Conservation (phyloP, 2,329 filamentous ascomycete species). For the Diaporthe vexans region DNA sequence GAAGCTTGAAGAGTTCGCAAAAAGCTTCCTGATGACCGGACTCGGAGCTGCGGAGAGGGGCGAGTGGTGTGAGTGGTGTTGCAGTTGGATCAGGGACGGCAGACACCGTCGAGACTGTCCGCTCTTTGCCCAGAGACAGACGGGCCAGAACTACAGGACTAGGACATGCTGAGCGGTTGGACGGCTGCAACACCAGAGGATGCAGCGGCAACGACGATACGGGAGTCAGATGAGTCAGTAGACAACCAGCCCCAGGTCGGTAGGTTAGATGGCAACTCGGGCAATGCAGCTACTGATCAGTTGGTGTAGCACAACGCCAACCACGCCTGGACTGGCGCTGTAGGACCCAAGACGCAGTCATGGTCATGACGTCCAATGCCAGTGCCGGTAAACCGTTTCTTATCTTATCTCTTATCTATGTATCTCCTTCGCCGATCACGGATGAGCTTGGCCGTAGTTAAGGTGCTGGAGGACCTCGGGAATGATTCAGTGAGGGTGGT, state of each 20-base stretch:
- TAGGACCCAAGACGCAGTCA: neutral
- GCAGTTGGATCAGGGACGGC: constrained; percentile 3
- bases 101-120: constrained; percentile 13
- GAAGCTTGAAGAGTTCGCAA: neutral
- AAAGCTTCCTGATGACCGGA: constrained; percentile 3
- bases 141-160: neutral
- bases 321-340: constrained; percentile 10
- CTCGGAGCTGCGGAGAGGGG: neutral
- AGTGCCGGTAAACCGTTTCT: constrained; percentile 19
- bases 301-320: neutral
- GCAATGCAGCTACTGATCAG: constrained; percentile 3
- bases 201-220: too few relatives aligned
- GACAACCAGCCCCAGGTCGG: neutral
- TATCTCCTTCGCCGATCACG: neutral
- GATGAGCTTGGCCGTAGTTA: constrained; percentile 13
- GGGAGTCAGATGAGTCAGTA: neutral
- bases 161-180: neutral
- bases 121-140: neutral
- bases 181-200: neutral
- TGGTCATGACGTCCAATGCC: constrained; percentile 25
- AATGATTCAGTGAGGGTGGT: constrained; percentile 11
- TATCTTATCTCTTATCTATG: constrained; percentile 39
- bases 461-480: neutral
- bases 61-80: constrained; percentile 27
- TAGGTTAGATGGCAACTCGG: neutral